These are phyloP conservation scores for Straminergon stramineum DNA, from an alignment of 225 moss, liverwort and hornwort species.

Conservation along the genomic window DNA sequence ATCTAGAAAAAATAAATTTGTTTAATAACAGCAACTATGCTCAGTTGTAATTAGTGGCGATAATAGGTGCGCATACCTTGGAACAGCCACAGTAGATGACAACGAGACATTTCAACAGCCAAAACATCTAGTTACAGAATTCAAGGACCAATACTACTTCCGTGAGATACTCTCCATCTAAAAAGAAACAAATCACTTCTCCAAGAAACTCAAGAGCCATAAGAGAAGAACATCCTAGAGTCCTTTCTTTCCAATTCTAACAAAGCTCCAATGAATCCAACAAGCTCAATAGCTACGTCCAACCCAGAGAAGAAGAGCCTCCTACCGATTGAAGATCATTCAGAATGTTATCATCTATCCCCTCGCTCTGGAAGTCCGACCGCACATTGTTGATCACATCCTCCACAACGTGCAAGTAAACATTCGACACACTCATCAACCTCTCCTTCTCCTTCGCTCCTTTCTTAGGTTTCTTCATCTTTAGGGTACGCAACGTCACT, in stretches of 20 bases:
- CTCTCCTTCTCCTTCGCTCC: slow-evolving; percentile 30
- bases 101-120: background rate
- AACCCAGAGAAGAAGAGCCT: background rate
- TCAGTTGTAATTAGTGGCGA: background rate
- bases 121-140: background rate
- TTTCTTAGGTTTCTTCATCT: slow-evolving; percentile 48
- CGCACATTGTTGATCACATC: slow-evolving; percentile 72
- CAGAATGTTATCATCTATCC: slow-evolving; percentile 55
- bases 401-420: slow-evolving; percentile 71
- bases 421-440: slow-evolving; percentile 28
- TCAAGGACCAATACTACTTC: background rate
- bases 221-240: background rate
- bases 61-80: background rate
- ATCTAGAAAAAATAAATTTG: background rate
- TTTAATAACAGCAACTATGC: background rate
- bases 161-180: background rate
- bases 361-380: slow-evolving; percentile 66
- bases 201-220: background rate
- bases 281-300: background rate
- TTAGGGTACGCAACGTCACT: background rate
- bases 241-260: background rate
- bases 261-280: background rate
- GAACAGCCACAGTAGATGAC: background rate
- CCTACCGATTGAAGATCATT: slow-evolving; percentile 61
- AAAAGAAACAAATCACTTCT: background rate